Percentiles rank a stretch among this genome's conserved stretches.
phyloP scores from a whole-genome alignment of 2,329 filamentous ascomycete genomes.

The Colletotrichum sp. region DNA sequence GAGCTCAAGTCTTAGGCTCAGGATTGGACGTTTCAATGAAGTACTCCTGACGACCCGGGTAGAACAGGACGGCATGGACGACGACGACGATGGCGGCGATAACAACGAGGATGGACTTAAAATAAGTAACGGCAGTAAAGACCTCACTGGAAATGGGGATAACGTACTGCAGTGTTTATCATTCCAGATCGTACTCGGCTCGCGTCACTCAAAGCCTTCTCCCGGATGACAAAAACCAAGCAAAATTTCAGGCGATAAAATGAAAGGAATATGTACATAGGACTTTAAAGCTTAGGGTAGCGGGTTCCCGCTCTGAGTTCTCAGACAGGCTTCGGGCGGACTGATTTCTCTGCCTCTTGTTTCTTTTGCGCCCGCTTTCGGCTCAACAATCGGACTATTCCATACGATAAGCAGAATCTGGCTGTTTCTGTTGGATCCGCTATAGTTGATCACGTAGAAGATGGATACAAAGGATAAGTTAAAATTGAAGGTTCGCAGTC shows the following conservation, averaged over 20 bases:
- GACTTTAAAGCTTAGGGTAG: not conserved
- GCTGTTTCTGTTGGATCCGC: not conserved
- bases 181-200: not conserved
- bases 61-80: not conserved
- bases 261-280: not conserved
- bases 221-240: not conserved
- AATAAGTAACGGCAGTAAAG: not conserved
- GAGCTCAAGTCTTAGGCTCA: not conserved
- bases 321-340: not conserved
- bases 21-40: not conserved
- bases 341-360: not conserved
- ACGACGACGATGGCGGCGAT: not conserved
- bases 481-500: not conserved
- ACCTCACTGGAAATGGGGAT: not conserved
- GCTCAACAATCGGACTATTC: not conserved
- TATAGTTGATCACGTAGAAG: too few relatives aligned
- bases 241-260: too few relatives aligned
- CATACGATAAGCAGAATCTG: not conserved
- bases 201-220: not conserved
- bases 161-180: not conserved
- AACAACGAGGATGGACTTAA: not conserved
- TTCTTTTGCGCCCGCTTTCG: not conserved
- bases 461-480: too few relatives aligned
- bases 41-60: not conserved
- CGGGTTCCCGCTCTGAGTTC: not conserved